These are phyloP conservation scores for Suillus cothurnatus DNA, from an alignment of 768 basidiomycete species.

Conservation along the genomic window DNA sequence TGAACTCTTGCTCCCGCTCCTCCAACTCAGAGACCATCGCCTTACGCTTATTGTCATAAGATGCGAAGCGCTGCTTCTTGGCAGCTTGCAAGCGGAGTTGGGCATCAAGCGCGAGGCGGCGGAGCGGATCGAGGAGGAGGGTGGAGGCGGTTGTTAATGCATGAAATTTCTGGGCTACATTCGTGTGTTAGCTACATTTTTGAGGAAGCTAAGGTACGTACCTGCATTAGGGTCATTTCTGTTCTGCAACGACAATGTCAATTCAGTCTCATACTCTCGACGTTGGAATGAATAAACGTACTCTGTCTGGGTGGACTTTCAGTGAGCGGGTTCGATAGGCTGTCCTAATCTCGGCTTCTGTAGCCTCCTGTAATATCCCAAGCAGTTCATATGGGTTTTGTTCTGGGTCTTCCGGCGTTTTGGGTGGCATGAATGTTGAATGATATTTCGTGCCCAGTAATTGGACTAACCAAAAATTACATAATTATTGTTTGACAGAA, in stretches of 20 bases:
- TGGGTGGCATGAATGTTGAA: slow-evolving; percentile 24
- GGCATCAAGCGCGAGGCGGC: slow-evolving; percentile 78
- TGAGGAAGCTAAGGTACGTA: slow-evolving; percentile 24
- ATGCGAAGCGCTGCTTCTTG: slow-evolving; percentile 66
- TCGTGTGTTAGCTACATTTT: slow-evolving; percentile 3
- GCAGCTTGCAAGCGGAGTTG: slow-evolving; percentile 74
- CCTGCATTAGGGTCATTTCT: slow-evolving; percentile 81
- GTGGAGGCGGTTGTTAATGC: slow-evolving; percentile 83
- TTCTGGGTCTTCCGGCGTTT: slow-evolving; percentile 50
- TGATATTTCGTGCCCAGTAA: background rate
- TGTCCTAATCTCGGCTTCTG: slow-evolving; percentile 76
- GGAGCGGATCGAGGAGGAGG: slow-evolving; percentile 77
- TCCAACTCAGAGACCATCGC: slow-evolving; percentile 77
- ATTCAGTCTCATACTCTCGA: slow-evolving; percentile 11
- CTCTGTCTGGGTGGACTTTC: slow-evolving; percentile 88
- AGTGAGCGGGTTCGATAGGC: slow-evolving; percentile 80
- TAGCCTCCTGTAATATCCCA: slow-evolving; percentile 59
- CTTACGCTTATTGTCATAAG: slow-evolving; percentile 74
- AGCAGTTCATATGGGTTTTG: slow-evolving; percentile 76
- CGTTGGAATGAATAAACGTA: slow-evolving; percentile 38
- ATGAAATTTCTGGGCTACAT: slow-evolving; percentile 74
- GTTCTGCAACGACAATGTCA: slow-evolving; percentile 48
- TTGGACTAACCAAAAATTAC: background rate
- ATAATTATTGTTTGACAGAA: too few relatives aligned
- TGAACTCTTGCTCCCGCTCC: slow-evolving; percentile 73